phyloP scores from a whole-genome alignment of 257 asterid species.

The Gentiana macrophylla region DNA sequence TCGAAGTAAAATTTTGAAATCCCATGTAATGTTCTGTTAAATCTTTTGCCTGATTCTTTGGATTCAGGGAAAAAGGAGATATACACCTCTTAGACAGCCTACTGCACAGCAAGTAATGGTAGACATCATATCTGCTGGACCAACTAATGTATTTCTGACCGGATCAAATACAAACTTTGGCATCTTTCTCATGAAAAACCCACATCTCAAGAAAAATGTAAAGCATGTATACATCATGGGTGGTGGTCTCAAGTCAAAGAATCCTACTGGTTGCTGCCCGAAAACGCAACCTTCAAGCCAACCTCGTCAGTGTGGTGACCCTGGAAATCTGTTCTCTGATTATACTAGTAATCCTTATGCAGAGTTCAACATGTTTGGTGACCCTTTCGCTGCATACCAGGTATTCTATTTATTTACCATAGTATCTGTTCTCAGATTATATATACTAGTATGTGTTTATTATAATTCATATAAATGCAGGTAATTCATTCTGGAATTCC shows the following conservation, averaged over 20 bases:
- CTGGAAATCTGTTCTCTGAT: conserved; percentile 60
- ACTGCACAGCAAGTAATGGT: conserved; percentile 72
- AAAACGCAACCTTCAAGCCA: conserved; percentile 38
- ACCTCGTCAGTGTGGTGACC: conserved; percentile 58
- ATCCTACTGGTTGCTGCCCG: conserved; percentile 75
- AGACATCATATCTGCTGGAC: conserved; percentile 55
- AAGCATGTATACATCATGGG: conserved; percentile 78
- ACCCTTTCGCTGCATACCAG: conserved; percentile 94
- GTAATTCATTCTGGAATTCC: conserved; percentile 88
- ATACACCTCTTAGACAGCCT: conserved; percentile 63
- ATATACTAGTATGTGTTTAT: too few relatives aligned
- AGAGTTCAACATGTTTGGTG: conserved; percentile 74
- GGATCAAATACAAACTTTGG: conserved; percentile 66
- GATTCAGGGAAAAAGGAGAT: conserved; percentile 56
- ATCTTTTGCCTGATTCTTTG: conserved; percentile 5
- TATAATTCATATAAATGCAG: conserved; percentile 15
- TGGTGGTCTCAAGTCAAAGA: conserved; percentile 60
- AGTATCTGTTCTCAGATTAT: too few relatives aligned
- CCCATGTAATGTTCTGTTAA: too few relatives aligned
- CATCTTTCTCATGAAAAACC: conserved; percentile 59
- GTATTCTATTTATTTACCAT: conserved; percentile 15
- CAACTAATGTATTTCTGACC: conserved; percentile 43
- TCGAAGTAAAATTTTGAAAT: too few relatives aligned
- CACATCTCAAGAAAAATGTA: conserved; percentile 57
- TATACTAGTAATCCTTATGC: conserved; percentile 69